These are phyloP conservation scores for Penicillium herquei DNA, from an alignment of 495 filamentous ascomycete genomes.

Conservation along the genomic window DNA sequence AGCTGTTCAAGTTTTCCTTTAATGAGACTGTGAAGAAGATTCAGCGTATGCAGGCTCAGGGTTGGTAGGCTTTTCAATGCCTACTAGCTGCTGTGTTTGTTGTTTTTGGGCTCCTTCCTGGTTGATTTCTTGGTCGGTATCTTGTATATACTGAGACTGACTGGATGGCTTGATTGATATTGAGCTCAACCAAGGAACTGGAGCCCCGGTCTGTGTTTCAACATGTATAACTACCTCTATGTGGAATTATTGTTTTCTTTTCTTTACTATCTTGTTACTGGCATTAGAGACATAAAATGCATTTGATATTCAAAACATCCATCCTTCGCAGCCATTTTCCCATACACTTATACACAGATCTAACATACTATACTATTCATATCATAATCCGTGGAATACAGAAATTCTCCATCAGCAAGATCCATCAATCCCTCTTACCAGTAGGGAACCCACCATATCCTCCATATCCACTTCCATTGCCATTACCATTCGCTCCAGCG, in stretches of 20 bases:
- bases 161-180: constrained; percentile 3
- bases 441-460: constrained; percentile 46
- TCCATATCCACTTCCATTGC: constrained; percentile 17
- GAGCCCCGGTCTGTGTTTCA: background rate
- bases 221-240: constrained; percentile 7
- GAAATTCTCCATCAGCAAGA: no score
- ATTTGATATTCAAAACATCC: constrained; percentile 10
- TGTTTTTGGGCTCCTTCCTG: background rate
- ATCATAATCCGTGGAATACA: no score
- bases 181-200: background rate
- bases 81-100: background rate
- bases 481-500: constrained; percentile 16
- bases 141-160: constrained; percentile 21
- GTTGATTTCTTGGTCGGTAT: background rate
- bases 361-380: background rate
- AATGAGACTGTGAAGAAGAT: constrained; percentile 41
- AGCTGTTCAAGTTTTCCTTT: constrained; percentile 46
- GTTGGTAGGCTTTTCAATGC: constrained; percentile 32
- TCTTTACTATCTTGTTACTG: constrained; percentile 12
- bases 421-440: constrained; percentile 54
- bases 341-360: constrained; percentile 6
- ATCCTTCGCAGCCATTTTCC: background rate
- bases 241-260: constrained; percentile 1
- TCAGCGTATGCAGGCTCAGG: constrained; percentile 45
- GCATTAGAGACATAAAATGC: constrained; percentile 27